Conservation (phyloP, 2,329 filamentous ascomycete species). For the Trichoderma asperellum region DNA sequence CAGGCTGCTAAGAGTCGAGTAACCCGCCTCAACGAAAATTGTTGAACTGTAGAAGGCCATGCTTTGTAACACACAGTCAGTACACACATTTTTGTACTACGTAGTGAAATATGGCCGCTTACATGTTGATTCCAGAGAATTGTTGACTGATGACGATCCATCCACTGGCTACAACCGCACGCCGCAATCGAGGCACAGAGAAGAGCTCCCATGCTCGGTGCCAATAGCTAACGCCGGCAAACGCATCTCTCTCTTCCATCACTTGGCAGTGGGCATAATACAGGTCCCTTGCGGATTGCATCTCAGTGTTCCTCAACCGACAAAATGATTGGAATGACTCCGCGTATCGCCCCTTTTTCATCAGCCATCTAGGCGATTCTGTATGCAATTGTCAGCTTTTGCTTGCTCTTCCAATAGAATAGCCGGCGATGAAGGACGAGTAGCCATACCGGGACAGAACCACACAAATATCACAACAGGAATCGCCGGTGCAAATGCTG, state of each 20-base stretch:
- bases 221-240: slow-evolving; percentile 42
- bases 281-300: slow-evolving; percentile 64
- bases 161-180: slow-evolving; percentile 44
- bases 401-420: neutral
- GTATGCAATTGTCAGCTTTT: neutral
- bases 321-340: slow-evolving; percentile 60
- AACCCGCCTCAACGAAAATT: slow-evolving; percentile 53
- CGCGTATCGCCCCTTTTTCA: slow-evolving; percentile 60
- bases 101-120: neutral
- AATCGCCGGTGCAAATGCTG: slow-evolving; percentile 65
- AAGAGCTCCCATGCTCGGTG: slow-evolving; percentile 52
- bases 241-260: slow-evolving; percentile 41
- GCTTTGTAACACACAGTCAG: slow-evolving; percentile 29
- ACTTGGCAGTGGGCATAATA: slow-evolving; percentile 53
- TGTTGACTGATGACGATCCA: slow-evolving; percentile 42
- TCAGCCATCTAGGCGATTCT: slow-evolving; percentile 67
- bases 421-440: slow-evolving; percentile 28
- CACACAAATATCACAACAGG: slow-evolving; percentile 60
- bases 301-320: slow-evolving; percentile 58
- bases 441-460: slow-evolving; percentile 58
- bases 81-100: neutral
- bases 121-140: slow-evolving; percentile 37
- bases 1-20: slow-evolving; percentile 45
- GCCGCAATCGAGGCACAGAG: slow-evolving; percentile 50
- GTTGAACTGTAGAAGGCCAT: slow-evolving; percentile 57